These are phyloP conservation scores for Miscanthus sacchariflorus DNA, from an alignment of 202 grass and related monocot genomes.

Conservation along the genomic window DNA sequence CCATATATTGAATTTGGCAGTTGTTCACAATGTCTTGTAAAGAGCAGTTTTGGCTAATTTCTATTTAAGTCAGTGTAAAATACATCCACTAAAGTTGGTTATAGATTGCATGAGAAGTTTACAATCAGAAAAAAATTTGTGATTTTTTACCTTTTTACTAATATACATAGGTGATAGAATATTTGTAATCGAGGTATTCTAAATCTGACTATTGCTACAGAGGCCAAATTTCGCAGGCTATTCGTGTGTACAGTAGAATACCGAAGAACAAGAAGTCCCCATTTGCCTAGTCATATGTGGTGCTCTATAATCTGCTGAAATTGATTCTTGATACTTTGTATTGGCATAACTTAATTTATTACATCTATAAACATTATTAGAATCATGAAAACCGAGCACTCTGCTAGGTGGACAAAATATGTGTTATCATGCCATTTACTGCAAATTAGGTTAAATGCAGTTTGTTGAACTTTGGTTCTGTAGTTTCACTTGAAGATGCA, in stretches of 20 bases:
- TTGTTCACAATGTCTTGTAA: constrained; percentile 1
- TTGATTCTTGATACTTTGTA: constrained; percentile 27
- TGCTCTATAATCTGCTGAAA: constrained; percentile 11
- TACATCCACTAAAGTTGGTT: constrained; percentile 1
- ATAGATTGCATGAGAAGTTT: constrained; percentile 18
- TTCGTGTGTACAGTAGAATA: not conserved
- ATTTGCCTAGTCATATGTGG: not conserved
- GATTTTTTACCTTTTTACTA: not conserved
- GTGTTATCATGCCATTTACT: not conserved
- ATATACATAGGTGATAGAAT: not conserved
- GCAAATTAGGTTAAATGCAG: constrained; percentile 19
- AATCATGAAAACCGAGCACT: constrained; percentile 2
- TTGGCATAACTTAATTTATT: constrained; percentile 12
- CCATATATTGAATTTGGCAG: constrained; percentile 12
- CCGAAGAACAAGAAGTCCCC: not conserved
- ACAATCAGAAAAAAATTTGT: not conserved
- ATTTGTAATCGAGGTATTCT: not conserved
- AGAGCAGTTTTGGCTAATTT: not conserved
- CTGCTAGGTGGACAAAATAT: not conserved
- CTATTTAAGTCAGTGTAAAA: constrained; percentile 13
- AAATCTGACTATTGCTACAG: not conserved
- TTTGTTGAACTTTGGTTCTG: constrained; percentile 41
- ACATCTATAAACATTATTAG: not conserved
- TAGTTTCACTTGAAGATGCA: constrained; percentile 73
- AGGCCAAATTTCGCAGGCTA: constrained; percentile 6